Evolutionary conservation across 139 green algal genomes (phyloP), one percentile per base, ranked within the genome.

Genomic region (Ettlia oleoabundans): DNA sequence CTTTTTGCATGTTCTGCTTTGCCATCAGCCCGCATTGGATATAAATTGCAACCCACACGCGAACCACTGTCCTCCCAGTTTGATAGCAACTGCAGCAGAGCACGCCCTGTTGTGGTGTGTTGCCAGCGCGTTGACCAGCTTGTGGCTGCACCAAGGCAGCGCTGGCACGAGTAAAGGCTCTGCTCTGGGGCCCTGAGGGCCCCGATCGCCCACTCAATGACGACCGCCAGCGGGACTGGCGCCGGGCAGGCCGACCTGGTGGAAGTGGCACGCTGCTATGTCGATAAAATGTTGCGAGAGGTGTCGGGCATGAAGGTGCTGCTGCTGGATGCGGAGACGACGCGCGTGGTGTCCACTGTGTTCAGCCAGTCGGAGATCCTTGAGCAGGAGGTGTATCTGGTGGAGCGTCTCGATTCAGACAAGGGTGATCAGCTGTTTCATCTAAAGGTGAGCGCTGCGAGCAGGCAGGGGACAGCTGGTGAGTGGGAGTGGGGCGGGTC

Each of bases 291-390:
- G 70, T 51, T 96, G 21, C 86, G 81, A 26, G 86, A 93, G 22
- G 88, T 71, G 10, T 69, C 78, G 40, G 96, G 96, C 55, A 98
- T 98, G 91, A 99, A 99, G 55, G 94, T 92, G 1, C 89, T 99
- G 37, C 53, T 99, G 32, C 83, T 99, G 22, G 96, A 99, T 81
- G 88, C 89, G 35, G 96, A 98, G 28, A 99, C 96, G 28, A 95
- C 96, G 83, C 86, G 85, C 3, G 93, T 93, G 3, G 85, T 95
- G 26, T 92, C 84, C 62, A 94, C 89, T 0, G 91, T 96, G n/a
- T 95, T 93, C 77, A 95, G 92, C 41, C 90, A 98, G 61, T 93
- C 89, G n/a, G 96, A 99, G 62, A 94, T 99, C 51, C 87, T 96
- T 38, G 92, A 97, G 73, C 89, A 95, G 35, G 93, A 96, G 76